A percentile compares a stretch with the other conserved stretches of the same genome.
Evolutionary conservation across 345 rosid species (phyloP).

Genomic region (Gossypium australe): DNA sequence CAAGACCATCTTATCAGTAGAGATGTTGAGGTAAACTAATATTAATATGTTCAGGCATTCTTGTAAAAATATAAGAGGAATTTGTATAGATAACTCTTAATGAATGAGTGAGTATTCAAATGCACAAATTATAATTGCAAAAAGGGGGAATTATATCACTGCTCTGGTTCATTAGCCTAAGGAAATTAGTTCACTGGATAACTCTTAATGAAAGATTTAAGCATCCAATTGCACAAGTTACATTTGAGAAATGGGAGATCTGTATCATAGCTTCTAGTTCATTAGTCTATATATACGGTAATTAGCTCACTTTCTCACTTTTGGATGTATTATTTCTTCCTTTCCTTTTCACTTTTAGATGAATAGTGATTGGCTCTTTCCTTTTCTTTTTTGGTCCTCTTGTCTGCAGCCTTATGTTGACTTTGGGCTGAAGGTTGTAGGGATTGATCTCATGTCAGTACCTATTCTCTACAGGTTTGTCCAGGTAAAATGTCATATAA

Average conservation of each 20-base stretch:
- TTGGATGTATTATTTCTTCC: background rate
- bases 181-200: background rate
- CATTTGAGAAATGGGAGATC: background rate
- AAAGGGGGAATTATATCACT: background rate
- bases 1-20: background rate
- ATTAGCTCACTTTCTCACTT: background rate
- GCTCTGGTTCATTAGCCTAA: background rate
- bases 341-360: background rate
- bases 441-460: slow-evolving; percentile 96
- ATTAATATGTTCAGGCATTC: background rate
- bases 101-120: background rate
- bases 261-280: background rate
- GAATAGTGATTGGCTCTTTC: background rate
- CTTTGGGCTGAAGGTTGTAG: slow-evolving; percentile 84
- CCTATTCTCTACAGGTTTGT: slow-evolving; percentile 86
- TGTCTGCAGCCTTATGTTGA: slow-evolving; percentile 84
- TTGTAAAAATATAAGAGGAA: background rate
- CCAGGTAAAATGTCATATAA: slow-evolving; percentile 42
- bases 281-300: background rate
- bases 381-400: background rate
- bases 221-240: background rate
- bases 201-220: background rate
- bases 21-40: background rate
- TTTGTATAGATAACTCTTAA: background rate
- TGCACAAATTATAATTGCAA: background rate